A percentile compares a stretch with the other conserved stretches of the same genome.
Conservation (phyloP, 768 basidiomycete species). For the Kwoniella europaea region DNA sequence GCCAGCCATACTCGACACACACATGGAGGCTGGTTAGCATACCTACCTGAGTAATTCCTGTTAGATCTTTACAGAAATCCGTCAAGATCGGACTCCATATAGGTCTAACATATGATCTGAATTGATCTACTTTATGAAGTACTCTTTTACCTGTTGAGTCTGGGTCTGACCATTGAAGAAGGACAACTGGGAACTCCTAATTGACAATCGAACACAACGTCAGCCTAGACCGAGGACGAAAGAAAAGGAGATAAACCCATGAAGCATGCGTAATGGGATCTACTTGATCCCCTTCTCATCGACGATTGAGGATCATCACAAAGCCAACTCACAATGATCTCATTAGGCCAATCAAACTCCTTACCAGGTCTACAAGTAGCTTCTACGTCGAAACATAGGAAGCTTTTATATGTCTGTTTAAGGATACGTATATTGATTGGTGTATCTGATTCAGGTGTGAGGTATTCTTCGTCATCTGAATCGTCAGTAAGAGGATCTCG, state of each 20-base stretch:
- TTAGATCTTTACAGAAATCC: slow-evolving; percentile 81
- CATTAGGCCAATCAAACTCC: slow-evolving; percentile 84
- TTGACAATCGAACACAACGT: background rate
- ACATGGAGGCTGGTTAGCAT: background rate
- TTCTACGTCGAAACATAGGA: slow-evolving; percentile 78
- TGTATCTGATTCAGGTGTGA: background rate
- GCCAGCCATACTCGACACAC: background rate
- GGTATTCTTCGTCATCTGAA: slow-evolving; percentile 5
- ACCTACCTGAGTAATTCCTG: slow-evolving; percentile 89
- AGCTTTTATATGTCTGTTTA: slow-evolving; percentile 67
- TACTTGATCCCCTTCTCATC: too few relatives aligned
- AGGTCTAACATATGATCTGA: slow-evolving; percentile 84
- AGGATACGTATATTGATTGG: background rate
- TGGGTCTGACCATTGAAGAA: slow-evolving; percentile 70
- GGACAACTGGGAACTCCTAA: slow-evolving; percentile 91
- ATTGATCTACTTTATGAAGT: slow-evolving; percentile 77
- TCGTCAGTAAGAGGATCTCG: slow-evolving; percentile 22
- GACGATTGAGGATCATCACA: background rate
- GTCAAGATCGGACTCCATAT: slow-evolving; percentile 83
- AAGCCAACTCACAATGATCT: slow-evolving; percentile 78
- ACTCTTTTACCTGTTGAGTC: slow-evolving; percentile 47
- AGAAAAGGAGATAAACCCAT: too few relatives aligned
- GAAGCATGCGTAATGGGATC: too few relatives aligned
- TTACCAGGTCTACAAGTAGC: slow-evolving; percentile 63
- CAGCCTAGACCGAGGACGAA: too few relatives aligned